These are phyloP conservation scores for Claviceps maximensis DNA, from an alignment of 2,329 filamentous ascomycete species.

Conservation along the genomic window DNA sequence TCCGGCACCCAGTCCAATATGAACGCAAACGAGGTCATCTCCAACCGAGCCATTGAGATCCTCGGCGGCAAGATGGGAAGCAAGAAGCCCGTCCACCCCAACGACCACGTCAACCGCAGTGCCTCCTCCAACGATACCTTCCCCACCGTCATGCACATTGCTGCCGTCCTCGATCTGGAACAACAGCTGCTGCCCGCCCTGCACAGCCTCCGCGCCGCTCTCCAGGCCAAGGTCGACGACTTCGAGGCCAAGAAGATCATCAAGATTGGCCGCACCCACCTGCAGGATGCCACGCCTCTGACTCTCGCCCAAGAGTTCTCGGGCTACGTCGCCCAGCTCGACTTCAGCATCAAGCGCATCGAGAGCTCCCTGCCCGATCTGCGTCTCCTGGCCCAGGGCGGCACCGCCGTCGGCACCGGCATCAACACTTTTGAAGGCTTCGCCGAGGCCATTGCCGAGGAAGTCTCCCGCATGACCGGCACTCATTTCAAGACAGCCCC, in stretches of 20 bases:
- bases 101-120: slow-evolving; percentile 99
- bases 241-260: slow-evolving; percentile 83
- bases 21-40: slow-evolving; percentile 99
- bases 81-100: slow-evolving; percentile 98
- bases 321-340: slow-evolving; percentile 89
- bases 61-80: slow-evolving; percentile 83
- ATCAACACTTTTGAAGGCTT: slow-evolving; percentile 97
- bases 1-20: slow-evolving; percentile 99
- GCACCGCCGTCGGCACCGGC: slow-evolving; percentile 91
- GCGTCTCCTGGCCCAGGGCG: slow-evolving; percentile 80
- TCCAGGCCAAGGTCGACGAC: slow-evolving; percentile 78
- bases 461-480: slow-evolving; percentile 86
- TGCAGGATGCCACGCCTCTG: slow-evolving; percentile 92
- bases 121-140: slow-evolving; percentile 99
- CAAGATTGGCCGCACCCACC: slow-evolving; percentile 96
- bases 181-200: slow-evolving; percentile 72
- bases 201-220: slow-evolving; percentile 64
- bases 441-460: slow-evolving; percentile 79
- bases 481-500: slow-evolving; percentile 90
- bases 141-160: slow-evolving; percentile 99
- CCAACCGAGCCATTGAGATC: slow-evolving; percentile 97
- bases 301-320: slow-evolving; percentile 97
- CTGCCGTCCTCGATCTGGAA: slow-evolving; percentile 87
- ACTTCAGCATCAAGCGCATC: slow-evolving; percentile 78
- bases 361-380: slow-evolving; percentile 73